Evolutionary conservation across 805 yeast species (phyloP).

Genomic region (Cyberlindnera maclurae): DNA sequence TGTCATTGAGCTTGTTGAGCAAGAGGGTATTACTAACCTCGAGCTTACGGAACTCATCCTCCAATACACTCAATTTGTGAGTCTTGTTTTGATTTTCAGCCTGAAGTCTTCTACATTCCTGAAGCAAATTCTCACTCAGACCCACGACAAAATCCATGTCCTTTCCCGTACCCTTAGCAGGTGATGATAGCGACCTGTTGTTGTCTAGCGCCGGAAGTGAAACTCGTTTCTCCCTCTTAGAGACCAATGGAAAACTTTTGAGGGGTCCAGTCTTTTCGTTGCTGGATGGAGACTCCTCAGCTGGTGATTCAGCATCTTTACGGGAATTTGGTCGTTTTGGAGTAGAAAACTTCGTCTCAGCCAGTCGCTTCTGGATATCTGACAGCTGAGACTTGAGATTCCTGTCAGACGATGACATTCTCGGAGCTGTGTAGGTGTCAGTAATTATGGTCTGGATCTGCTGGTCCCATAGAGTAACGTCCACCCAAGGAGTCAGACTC

Average conservation of each 20-base stretch:
- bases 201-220: slow-evolving; percentile 21
- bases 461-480: no score
- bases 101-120: slow-evolving; percentile 64
- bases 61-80: slow-evolving; percentile 32
- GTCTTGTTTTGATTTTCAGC: slow-evolving; percentile 50
- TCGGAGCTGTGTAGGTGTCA: neutral
- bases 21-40: slow-evolving; percentile 16
- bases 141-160: slow-evolving; percentile 71
- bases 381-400: slow-evolving; percentile 36
- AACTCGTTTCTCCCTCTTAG: slow-evolving; percentile 22
- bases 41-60: slow-evolving; percentile 34
- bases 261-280: slow-evolving; percentile 5
- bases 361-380: slow-evolving; percentile 34
- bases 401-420: slow-evolving; percentile 20
- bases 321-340: slow-evolving; percentile 18
- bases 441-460: neutral
- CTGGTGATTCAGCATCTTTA: slow-evolving; percentile 7
- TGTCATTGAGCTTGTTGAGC: slow-evolving; percentile 20
- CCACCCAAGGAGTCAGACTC: no score
- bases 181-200: slow-evolving; percentile 15
- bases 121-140: slow-evolving; percentile 60
- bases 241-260: slow-evolving; percentile 15
- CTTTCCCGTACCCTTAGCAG: slow-evolving; percentile 32
- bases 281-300: slow-evolving; percentile 2
- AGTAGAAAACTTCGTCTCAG: slow-evolving; percentile 23